Evolutionary conservation across 768 basidiomycete species (phyloP), one percentile per base, ranked within the genome.

Genomic region (Pholiota conissans): DNA sequence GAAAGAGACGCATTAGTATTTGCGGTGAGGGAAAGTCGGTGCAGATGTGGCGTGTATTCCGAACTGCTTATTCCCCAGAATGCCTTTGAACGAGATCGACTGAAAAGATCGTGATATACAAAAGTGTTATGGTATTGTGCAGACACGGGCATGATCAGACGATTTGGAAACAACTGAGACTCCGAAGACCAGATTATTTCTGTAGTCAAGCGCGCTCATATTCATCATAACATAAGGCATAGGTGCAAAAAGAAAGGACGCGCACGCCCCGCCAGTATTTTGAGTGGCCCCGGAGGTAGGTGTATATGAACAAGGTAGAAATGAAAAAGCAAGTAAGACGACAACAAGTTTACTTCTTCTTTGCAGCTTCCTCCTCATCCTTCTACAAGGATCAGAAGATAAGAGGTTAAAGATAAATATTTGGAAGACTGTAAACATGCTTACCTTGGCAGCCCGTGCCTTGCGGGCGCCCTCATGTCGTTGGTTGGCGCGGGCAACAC

Each of bases 381-480:
- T 89, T 91, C 91, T 92, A 68, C 58, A 66, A 47, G 56, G 27
- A 24, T 54, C 26, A 52, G 32, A 56, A 24, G 29, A 69, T 67
- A 53, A 26, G 49, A 30, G 30, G 32, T 16, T 35, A 54, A 40
- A 46, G 52, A 22, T 48, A 34, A 32, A 11, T 22, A 20, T 59
- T 27, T 29, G 16, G 45, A 30, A 3, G 16, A 35, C 30, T n/a
- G n/a, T 37, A 34, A 16, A 34, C 56, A 32, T 29, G 76, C 87
- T 59, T 67, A 87, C 91, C 90, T 95, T 94, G 68, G 86, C 85
- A 64, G 86, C 85, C 62, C 93, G 88, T 62, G 85, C 78, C 79
- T 93, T 94, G 79, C 94, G 91, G 65, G 77, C 79, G 75, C 97
- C 97, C 63, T 89, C 93, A 78, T 90, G 83, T 71, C 95, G 83